Evolutionary conservation across 352 stramenopile species (phyloP), one percentile per base, ranked within the genome.

Genomic region (Peronospora belbahrii): DNA sequence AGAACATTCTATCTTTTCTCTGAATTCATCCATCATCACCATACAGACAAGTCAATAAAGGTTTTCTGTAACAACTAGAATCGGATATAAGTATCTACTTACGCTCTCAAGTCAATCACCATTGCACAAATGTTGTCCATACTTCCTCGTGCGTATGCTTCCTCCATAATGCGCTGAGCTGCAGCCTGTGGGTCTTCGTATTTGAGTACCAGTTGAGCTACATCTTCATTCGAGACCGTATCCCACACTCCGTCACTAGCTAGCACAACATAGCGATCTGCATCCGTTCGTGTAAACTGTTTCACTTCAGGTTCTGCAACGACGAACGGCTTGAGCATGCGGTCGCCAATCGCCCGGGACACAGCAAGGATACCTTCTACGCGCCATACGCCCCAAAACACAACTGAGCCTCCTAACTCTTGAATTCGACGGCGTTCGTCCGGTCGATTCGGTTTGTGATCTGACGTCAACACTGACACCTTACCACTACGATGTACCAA

Each of bases 281-380:
- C 62, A 13, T 70, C 62, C 14, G 64, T 69, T 55, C 74, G 66
- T 35, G 46, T 75, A 24, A 78, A 62, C 48, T 84, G 61, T 33
- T 75, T 85, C 39, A 96, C 76, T 55, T 97, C 88, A 0, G 89
- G 89, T 49, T 96, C 83, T 6, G 85, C 80, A 2, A 89, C 83
- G n/a, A 97, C 86, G 25, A 91, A 96, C 0, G 81, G 85, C 62
- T 97, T 96, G 23, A 97, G 69, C 65, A 88, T 88, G 23, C 81
- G 74, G 57, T 97, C 91, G 11, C 91, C 91, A 45, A 97, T 96
- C 22, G 87, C 85, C 24, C 83, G 83, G 10, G 85, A 96, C 20
- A 97, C 88, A 14, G 90, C 90, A 33, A 97, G 68, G 39, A 97
- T 91, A 25, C 90, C 91, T 59, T 97, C 80, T n/a, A 97, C 90